Evolutionary conservation across 176 grass and related monocot species (phyloP).

Genomic region (Eragrostis curvula): DNA sequence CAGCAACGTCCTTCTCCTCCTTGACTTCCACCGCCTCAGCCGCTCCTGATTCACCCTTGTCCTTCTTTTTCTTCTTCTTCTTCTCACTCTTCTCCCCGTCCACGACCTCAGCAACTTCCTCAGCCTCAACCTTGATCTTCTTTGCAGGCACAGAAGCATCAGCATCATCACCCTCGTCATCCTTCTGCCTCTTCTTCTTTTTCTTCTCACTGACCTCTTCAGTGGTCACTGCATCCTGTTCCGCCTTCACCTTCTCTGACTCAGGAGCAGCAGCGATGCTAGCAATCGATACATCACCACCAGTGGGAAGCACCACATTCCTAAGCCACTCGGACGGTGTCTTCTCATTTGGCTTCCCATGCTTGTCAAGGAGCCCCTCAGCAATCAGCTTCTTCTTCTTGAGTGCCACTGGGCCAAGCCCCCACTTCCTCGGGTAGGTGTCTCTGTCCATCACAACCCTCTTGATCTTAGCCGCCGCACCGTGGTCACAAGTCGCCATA

Average conservation of each 20-base stretch:
- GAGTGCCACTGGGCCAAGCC: constrained; percentile 75
- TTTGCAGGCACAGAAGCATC: constrained; percentile 46
- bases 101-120: constrained; percentile 44
- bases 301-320: constrained; percentile 75
- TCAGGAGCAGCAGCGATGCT: constrained; percentile 74
- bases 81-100: constrained; percentile 76
- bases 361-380: constrained; percentile 79
- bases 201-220: constrained; percentile 61
- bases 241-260: constrained; percentile 55
- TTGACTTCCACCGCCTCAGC: constrained; percentile 31
- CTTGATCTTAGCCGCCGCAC: constrained; percentile 78
- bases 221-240: background rate
- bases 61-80: constrained; percentile 92
- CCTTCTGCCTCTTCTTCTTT: constrained; percentile 69
- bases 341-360: constrained; percentile 91
- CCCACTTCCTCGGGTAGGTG: constrained; percentile 94
- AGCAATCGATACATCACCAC: constrained; percentile 77
- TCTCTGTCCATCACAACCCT: constrained; percentile 98
- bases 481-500: constrained; percentile 95
- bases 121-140: constrained; percentile 69
- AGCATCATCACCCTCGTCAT: constrained; percentile 31
- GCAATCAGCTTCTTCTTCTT: constrained; percentile 89
- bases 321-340: constrained; percentile 79
- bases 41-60: constrained; percentile 51
- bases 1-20: constrained; percentile 39